Conservation (phyloP, 768 basidiomycete genomes). For the Termitomyces sp. region DNA sequence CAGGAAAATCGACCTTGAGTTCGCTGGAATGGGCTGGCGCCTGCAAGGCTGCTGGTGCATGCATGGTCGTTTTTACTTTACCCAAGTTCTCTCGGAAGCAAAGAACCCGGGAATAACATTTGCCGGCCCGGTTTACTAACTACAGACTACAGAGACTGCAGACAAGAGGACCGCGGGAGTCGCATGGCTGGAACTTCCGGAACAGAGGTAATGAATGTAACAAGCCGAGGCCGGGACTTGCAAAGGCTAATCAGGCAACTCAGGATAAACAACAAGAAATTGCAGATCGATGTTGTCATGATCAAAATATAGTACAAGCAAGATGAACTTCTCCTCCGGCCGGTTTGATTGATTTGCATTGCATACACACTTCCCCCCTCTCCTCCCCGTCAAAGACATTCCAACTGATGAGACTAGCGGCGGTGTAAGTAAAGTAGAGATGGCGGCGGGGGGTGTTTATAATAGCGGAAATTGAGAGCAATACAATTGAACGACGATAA, state of each 20-base stretch:
- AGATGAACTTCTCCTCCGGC: constrained; percentile 25
- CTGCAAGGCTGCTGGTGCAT: constrained; percentile 6
- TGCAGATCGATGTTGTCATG: constrained; percentile 20
- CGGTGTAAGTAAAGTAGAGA: constrained; percentile 13
- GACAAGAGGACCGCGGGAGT: background rate
- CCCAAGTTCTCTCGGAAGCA: background rate
- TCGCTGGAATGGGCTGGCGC: constrained; percentile 28
- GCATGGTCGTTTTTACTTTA: constrained; percentile 13
- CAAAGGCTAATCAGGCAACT: constrained; percentile 3
- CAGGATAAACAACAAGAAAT: constrained; percentile 13
- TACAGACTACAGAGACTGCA: background rate
- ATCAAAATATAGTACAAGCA: constrained; percentile 22
- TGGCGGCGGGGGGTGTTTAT: constrained; percentile 1
- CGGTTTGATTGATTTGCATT: constrained; percentile 18
- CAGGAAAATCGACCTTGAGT: constrained; percentile 32
- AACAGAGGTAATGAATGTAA: too few relatives aligned
- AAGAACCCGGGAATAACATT: constrained; percentile 1
- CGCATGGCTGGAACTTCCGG: too few relatives aligned
- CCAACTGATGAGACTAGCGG: constrained; percentile 13
- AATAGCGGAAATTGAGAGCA: constrained; percentile 14
- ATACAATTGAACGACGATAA: constrained; percentile 10
- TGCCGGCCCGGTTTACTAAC: background rate
- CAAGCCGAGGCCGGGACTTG: too few relatives aligned
- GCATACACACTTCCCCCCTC: constrained; percentile 15
- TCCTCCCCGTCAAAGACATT: constrained; percentile 2